Evolutionary conservation across 805 yeast species (phyloP).

Genomic region (Candida corydali): DNA sequence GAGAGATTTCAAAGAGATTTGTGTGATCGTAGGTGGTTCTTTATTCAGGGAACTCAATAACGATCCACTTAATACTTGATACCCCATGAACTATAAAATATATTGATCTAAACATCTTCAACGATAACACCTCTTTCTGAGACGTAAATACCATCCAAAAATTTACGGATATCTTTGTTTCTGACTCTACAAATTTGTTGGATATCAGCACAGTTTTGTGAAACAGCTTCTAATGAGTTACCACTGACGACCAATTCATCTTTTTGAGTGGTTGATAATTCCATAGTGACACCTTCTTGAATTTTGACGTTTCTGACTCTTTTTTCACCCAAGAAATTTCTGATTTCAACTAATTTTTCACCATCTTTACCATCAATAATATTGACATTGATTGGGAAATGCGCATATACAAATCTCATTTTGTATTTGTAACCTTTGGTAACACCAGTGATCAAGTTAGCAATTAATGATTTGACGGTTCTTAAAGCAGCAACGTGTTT

Average conservation of each 20-base stretch:
- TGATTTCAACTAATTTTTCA: conserved; percentile 78
- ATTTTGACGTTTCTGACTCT: conserved; percentile 86
- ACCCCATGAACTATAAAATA: conserved; percentile 1
- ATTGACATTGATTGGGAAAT: conserved; percentile 99
- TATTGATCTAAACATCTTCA: conserved; percentile 45
- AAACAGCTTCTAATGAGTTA: conserved; percentile 95
- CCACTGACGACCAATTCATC: conserved; percentile 92
- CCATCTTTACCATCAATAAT: conserved; percentile 70
- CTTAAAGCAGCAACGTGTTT: conserved; percentile 99
- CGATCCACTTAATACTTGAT: conserved; percentile 10
- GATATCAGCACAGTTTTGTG: conserved; percentile 97
- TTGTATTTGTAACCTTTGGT: conserved; percentile 99
- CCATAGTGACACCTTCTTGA: conserved; percentile 84
- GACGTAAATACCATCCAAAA: conserved; percentile 99
- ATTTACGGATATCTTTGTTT: conserved; percentile 99
- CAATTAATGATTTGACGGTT: conserved; percentile 93
- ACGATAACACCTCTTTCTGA: conserved; percentile 89
- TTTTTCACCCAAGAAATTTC: conserved; percentile 99
- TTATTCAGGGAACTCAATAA: conserved; percentile 20
- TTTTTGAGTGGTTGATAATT: conserved; percentile 79
- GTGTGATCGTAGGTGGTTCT: conserved; percentile 47
- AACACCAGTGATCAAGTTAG: conserved; percentile 97
- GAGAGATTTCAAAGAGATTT: conserved; percentile 8
- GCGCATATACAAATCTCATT: conserved; percentile 99
- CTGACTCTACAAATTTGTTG: conserved; percentile 98